Base-by-base conservation (phyloP, 805 yeast genomes). In the Kuraishia floccosa region DNA sequence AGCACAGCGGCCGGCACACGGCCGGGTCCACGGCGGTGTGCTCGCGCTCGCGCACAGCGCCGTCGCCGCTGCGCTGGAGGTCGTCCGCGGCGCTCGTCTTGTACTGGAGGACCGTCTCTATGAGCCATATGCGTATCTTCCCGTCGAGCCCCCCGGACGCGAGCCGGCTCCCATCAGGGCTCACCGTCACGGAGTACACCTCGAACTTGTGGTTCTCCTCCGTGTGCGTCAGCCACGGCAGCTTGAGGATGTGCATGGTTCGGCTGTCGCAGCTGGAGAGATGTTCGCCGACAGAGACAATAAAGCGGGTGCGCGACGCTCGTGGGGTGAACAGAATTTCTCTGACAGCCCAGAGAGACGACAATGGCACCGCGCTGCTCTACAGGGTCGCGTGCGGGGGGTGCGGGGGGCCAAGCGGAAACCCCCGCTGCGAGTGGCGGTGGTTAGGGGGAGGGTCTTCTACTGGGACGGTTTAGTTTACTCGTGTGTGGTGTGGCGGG, bases 71-170 rank as follows among this genome's bases (percentile, higher is more conserved):
- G 38, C 9, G 40, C 24, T 30, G 30, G 17, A 28, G 23, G 33
- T 16, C 26, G 14, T 23, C 30, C n/a, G n/a, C n/a, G n/a, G 28
- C 34, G 5, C 33, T 39, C 3, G 35, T 34, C 26, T 54, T 51
- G 41, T 64, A 73, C 25, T 62, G 56, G 9, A 57, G 42, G 6
- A 80, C 62, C 8, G 79, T 68, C 4, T 61, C 66, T 6, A 74
- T 58, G 9, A 79, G 75, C 98, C 98, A 89, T 28, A 89, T 80
- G 39, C 89, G 70, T 27, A 91, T 85, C 42, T 84, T 85, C 1
- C 97, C 96, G 55, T 89, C 89, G 24, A 81, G 56, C 1, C 97
- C 98, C 12, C 97, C 98, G 1, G 96, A 78, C 1, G 96, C 98
- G 17, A 89, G 51, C 34, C 95, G 59, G 28, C 74, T 52, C 1